Evolutionary conservation across 768 basidiomycete genomes (phyloP).

Genomic region (Clathrus columnatus): DNA sequence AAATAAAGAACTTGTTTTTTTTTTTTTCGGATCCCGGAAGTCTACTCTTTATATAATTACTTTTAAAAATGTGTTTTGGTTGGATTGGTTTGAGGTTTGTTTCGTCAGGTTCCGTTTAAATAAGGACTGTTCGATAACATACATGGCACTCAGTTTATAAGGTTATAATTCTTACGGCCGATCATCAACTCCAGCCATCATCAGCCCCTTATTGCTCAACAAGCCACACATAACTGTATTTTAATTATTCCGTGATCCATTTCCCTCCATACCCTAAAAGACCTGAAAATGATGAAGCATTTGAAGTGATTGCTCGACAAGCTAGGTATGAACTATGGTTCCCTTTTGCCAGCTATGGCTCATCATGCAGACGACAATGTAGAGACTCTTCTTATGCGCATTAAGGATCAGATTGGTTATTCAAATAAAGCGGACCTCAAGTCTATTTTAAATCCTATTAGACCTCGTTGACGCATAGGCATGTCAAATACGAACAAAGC

Average conservation of each 20-base stretch:
- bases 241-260: conserved; percentile 49
- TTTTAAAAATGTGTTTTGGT: too few relatives aligned
- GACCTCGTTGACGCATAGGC: conserved; percentile 59
- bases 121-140: too few relatives aligned
- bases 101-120: too few relatives aligned
- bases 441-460: conserved; percentile 10
- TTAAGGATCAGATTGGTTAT: conserved; percentile 17
- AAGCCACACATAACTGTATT: conserved; percentile 38
- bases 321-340: conserved; percentile 43
- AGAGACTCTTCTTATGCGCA: conserved; percentile 69
- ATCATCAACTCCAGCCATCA: conserved; percentile 58
- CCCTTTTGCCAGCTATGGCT: conserved; percentile 47
- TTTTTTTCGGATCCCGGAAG: too few relatives aligned
- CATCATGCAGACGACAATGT: conserved; percentile 83
- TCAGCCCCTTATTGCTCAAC: conserved; percentile 47
- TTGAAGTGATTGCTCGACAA: conserved; percentile 50
- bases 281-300: conserved; percentile 30
- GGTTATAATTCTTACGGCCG: conserved; percentile 60
- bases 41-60: too few relatives aligned
- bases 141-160: too few relatives aligned
- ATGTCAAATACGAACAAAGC: conserved; percentile 47
- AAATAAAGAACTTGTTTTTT: too few relatives aligned
- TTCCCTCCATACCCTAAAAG: conserved; percentile 38
- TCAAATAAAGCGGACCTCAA: background rate
- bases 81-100: too few relatives aligned